These are phyloP conservation scores for Aspergillus fischeri DNA, from an alignment of 2,329 filamentous ascomycete genomes.

Conservation along the genomic window DNA sequence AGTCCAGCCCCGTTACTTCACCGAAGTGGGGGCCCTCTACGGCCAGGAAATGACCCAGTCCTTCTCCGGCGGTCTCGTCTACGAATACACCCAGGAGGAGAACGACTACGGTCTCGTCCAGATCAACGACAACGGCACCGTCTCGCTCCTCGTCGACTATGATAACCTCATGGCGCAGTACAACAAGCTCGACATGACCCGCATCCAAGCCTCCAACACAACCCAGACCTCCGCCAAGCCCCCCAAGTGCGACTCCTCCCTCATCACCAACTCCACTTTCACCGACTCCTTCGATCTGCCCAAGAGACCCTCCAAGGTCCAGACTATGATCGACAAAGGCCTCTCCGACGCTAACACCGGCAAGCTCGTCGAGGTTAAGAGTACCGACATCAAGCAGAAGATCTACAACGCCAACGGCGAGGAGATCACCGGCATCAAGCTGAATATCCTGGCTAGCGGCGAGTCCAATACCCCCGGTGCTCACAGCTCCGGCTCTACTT, in stretches of 20 bases:
- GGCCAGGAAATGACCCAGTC: slow-evolving; percentile 55
- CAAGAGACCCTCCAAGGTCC: slow-evolving; percentile 60
- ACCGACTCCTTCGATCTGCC: slow-evolving; percentile 76
- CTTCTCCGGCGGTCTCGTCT: slow-evolving; percentile 56
- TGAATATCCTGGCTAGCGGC: slow-evolving; percentile 51
- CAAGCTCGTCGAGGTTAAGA: slow-evolving; percentile 58
- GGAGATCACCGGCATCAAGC: slow-evolving; percentile 59
- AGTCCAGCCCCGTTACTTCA: slow-evolving; percentile 54
- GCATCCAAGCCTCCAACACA: slow-evolving; percentile 61
- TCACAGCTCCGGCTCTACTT: slow-evolving; percentile 27
- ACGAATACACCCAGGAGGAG: slow-evolving; percentile 47
- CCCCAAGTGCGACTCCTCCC: slow-evolving; percentile 59
- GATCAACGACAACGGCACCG: slow-evolving; percentile 55
- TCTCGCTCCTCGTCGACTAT: slow-evolving; percentile 61
- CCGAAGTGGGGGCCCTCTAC: slow-evolving; percentile 59
- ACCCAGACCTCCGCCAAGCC: slow-evolving; percentile 52
- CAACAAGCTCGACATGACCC: slow-evolving; percentile 66
- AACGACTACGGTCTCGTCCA: slow-evolving; percentile 56
- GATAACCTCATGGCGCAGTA: slow-evolving; percentile 73
- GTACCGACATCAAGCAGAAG: slow-evolving; percentile 52
- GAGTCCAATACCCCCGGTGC: slow-evolving; percentile 55
- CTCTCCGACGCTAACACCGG: slow-evolving; percentile 61
- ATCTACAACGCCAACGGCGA: slow-evolving; percentile 56
- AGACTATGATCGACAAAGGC: slow-evolving; percentile 72
- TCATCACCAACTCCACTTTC: slow-evolving; percentile 67